Evolutionary conservation across 768 basidiomycete species (phyloP), one percentile per base, ranked within the genome.

Genomic region (Macrolepiota albuminosa): DNA sequence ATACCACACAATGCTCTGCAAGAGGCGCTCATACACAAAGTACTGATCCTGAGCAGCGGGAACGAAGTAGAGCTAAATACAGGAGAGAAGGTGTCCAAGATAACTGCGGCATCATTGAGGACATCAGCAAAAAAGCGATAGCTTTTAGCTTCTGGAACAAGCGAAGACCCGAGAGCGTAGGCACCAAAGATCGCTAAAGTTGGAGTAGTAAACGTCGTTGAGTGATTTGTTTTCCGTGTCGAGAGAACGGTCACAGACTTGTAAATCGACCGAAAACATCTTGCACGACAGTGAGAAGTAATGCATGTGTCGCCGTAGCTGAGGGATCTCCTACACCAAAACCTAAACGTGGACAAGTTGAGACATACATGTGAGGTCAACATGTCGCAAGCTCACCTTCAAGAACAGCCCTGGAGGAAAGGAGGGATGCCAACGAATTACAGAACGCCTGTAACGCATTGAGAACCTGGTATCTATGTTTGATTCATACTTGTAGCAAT

Each of bases 371-470:
- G 8, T n/a, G n/a, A 10, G 14, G 47, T 37, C 8, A 10, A 34
- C 56, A 21, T 6, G 3, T 53, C 5, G 26, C 5, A 21, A 9
- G 59, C 46, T 36, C 51, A 85, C 87, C 87, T 78, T 89, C 84
- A 6, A 90, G 72, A 3, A 85, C 80, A 16, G 87, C 87, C 63
- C 87, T 76, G 7, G 87, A 87, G 0, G 88, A 84, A 21, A 89
- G 66, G 31, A 89, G 72, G 0, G 84, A 77, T 0, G 86, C 82
- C 2, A 89, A 70, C 0, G 87, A 86, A 65, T 83, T 88, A 66
- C 85, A 88, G 63, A 87, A 88, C 3, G 86, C 84, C 69, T 89
- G 88, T 4, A 86, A 57, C 0, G 84, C 84, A 62, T 89, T 88
- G 63, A 82, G 78, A 14, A 84, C 72, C 67, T 89, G 87, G 64